Conservation (phyloP, 306 rosid species). For the Macrotyloma uniflorum region DNA sequence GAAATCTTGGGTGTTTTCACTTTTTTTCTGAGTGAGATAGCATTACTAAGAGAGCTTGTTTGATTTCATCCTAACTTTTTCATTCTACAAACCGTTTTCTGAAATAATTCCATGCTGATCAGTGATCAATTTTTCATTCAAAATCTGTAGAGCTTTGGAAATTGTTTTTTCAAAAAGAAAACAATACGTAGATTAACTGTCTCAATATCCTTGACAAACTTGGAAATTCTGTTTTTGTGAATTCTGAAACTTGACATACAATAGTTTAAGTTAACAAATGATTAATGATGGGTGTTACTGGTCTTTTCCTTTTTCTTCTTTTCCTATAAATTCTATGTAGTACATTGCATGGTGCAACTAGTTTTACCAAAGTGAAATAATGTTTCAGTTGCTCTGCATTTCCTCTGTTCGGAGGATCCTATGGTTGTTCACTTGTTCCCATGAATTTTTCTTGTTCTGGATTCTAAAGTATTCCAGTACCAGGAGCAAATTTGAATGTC, state of each 20-base stretch:
- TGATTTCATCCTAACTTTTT: neutral
- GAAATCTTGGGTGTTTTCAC: neutral
- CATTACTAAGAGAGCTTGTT: neutral
- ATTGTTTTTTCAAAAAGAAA: neutral
- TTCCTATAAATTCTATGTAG: no score
- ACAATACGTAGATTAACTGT: neutral
- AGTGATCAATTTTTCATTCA: neutral
- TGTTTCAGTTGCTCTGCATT: slow-evolving; percentile 24
- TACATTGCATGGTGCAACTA: no score
- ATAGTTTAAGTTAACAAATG: neutral
- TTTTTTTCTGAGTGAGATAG: neutral
- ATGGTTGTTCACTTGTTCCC: neutral
- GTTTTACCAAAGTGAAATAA: neutral
- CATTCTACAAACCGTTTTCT: neutral
- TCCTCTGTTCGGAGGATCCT: slow-evolving; percentile 4
- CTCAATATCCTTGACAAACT: neutral
- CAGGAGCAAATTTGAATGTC: neutral
- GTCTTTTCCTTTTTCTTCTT: neutral
- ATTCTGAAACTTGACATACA: neutral
- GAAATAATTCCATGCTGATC: no score
- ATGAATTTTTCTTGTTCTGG: neutral
- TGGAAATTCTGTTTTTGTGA: neutral
- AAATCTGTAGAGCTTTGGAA: neutral
- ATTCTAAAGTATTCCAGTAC: neutral
- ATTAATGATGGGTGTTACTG: neutral